Base-by-base conservation (phyloP, 2,329 filamentous ascomycete genomes). In the Penicillium oxalicum region DNA sequence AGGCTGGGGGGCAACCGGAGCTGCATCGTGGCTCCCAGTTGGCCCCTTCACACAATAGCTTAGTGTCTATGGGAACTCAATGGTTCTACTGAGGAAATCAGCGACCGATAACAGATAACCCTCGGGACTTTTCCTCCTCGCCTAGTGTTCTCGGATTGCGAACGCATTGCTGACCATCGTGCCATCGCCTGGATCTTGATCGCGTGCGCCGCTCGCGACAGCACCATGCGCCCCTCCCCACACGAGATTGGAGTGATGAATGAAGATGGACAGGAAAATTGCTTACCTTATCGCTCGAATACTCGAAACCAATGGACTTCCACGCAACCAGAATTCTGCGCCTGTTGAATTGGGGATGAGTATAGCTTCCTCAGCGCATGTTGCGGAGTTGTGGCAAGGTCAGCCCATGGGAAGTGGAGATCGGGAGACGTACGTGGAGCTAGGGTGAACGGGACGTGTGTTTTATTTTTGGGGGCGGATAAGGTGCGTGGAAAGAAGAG, bases 1-100 rank as follows among this genome's bases (percentile, higher is more conserved):
- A 96, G 81, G 70, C 81, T 70, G 46, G 68, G 54, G 52, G 74
- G 74, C 57, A 77, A 61, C 65, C 68, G 70, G 60, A 76, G 63
- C 62, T 74, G 70, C 74, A 76, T 76, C 49, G 46, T 55, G 45
- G 49, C 47, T 55, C 52, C 49, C 41, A 39, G 45, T 50, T 51
- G 53, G 53, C 53, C 51, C 44, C 47, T 48, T 32, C 29, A 51
- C 53, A 49, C 50, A 44, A 55, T 34, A 9, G 36, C 18, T 18
- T 18, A 33, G 44, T 41, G 24, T 38, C 42, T 44, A 9, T 29
- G 24, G 35, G 25, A 25, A 37, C 49, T 52, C 48, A 45, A 47
- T 48, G 7, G 39, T 34, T 48, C 35, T 32, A 13, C 37, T 9
- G 6, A 3, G 24, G 9, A 36, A 26, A 6, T 13, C 35, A 13